phyloP scores from a whole-genome alignment of 2,329 filamentous ascomycete species.

The Venturia nashicola region DNA sequence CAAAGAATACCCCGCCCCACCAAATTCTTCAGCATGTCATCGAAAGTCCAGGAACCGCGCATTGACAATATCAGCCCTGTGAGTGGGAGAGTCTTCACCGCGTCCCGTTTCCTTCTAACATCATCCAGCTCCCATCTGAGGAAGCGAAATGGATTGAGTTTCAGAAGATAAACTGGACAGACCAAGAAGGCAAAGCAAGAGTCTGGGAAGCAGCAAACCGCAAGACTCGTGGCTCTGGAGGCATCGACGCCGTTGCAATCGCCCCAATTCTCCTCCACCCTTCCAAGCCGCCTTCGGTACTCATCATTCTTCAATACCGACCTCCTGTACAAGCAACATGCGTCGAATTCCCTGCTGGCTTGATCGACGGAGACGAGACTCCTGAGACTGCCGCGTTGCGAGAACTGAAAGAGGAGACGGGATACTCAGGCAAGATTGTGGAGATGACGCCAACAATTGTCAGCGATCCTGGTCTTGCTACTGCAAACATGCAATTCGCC shows the following conservation, averaged over 20 bases:
- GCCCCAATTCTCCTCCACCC: slow-evolving; percentile 49
- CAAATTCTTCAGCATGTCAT: slow-evolving; percentile 18
- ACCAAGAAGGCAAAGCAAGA: slow-evolving; percentile 45
- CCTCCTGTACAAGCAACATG: slow-evolving; percentile 46
- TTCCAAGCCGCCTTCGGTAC: slow-evolving; percentile 16
- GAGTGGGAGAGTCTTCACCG: not conserved
- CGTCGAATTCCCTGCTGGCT: slow-evolving; percentile 50
- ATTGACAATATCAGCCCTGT: slow-evolving; percentile 22
- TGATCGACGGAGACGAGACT: slow-evolving; percentile 48
- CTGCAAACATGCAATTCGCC: slow-evolving; percentile 45
- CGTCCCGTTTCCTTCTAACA: slow-evolving; percentile 26
- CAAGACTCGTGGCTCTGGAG: slow-evolving; percentile 50
- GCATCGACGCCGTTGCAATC: slow-evolving; percentile 63
- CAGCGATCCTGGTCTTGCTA: slow-evolving; percentile 29
- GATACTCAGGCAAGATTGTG: slow-evolving; percentile 41
- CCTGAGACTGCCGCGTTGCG: slow-evolving; percentile 45
- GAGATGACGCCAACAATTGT: slow-evolving; percentile 29
- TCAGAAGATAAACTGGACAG: slow-evolving; percentile 42
- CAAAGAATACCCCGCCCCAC: not conserved
- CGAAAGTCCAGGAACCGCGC: slow-evolving; percentile 32
- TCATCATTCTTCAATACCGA: slow-evolving; percentile 41
- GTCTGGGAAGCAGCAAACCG: slow-evolving; percentile 65
- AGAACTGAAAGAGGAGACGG: slow-evolving; percentile 52
- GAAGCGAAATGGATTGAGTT: slow-evolving; percentile 47
- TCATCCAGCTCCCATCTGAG: slow-evolving; percentile 27